Evolutionary conservation across 2,329 filamentous ascomycete genomes (phyloP), one percentile per base, ranked within the genome.

Genomic region (Sarocladium strictum): DNA sequence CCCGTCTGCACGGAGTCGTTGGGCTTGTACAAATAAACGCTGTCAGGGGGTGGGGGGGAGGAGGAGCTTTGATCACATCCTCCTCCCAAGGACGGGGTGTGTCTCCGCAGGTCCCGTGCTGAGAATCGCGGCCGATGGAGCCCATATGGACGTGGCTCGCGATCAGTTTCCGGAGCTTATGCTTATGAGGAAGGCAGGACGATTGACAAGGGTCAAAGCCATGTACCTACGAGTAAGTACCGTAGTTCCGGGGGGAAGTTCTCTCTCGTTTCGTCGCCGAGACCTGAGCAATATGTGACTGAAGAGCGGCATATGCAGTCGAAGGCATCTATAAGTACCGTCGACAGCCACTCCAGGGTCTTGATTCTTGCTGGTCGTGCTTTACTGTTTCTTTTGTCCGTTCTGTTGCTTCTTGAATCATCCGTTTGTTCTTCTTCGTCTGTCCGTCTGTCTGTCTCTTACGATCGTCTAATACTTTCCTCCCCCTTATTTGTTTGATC

Each of bases 371-470:
- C 17, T 15, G 12, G 43, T 47, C 24, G 43, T 47, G 3, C 3
- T 29, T 26, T 7, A 23, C 15, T 10, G 17, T 47, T 47, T 47
- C 43, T n/a, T 47, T 47, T 47, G 43, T 47, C 29, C 11, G 23
- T 47, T 47, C 43, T 47, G 14, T 27, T 47, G n/a, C 43, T 47
- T 27, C n/a, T n/a, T n/a, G n/a, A n/a, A n/a, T n/a, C n/a, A n/a
- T n/a, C n/a, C n/a, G n/a, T n/a, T n/a, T n/a, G n/a, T n/a, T n/a
- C n/a, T n/a, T n/a, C n/a, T n/a, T n/a, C n/a, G n/a, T n/a, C n/a
- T n/a, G n/a, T n/a, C n/a, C n/a, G n/a, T n/a, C 21, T 17, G 24
- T 47, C 43, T 47, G 23, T 47, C 24, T 27, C 29, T 27, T 29
- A 27, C 43, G 43, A 47, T n/a, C n/a, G 43, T n/a, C 12, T 29